Evolutionary conservation across 192 early-diverging fungal species (phyloP), one percentile per base, ranked within the genome.

Genomic region (Anaeromyces robustus): DNA sequence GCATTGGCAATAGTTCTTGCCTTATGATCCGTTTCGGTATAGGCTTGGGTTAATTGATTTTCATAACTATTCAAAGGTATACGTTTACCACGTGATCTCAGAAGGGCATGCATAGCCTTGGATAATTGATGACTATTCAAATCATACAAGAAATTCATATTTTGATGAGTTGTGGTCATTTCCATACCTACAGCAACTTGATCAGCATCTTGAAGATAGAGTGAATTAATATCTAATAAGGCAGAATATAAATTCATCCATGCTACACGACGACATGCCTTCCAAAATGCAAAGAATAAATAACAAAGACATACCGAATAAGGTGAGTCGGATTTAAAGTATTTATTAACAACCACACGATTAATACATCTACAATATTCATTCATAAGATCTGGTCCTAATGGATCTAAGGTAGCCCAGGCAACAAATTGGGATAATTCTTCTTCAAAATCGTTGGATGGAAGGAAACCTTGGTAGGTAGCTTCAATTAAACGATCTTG

Each of bases 111-210:
- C 37, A 87, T 77, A 12, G 83, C n/a, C n/a, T 39, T 32, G 18
- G 85, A 43, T 11, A 87, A 78, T 34, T 85, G 39, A 52, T 84
- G 43, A 39, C 78, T 81, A 34, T 78, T 85, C n/a, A 85, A n/a
- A 30, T 81, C 81, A 79, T 86, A 87, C 6, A 87, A 34, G 13
- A 59, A 29, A 11, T 77, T 68, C 16, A 87, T 32, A 41, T 84
- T 86, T 12, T 31, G 28, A 29, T 88, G 86, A 0, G 86, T 88
- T 0, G 86, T 87, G 22, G 81, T 82, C 86, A 87, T 87, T 77
- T 87, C 86, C 29, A 87, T 68, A 30, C 82, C 31, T 28, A 87
- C 86, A 5, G 86, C 86, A 17, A 87, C 86, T 79, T 87, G 86
- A 77, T 87, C 86, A 4, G 43, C 26, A 29, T 87, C 86, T 26